Base-by-base conservation (phyloP, 2,329 filamentous ascomycete species). In the Phaeosphaeriaceae sp. region DNA sequence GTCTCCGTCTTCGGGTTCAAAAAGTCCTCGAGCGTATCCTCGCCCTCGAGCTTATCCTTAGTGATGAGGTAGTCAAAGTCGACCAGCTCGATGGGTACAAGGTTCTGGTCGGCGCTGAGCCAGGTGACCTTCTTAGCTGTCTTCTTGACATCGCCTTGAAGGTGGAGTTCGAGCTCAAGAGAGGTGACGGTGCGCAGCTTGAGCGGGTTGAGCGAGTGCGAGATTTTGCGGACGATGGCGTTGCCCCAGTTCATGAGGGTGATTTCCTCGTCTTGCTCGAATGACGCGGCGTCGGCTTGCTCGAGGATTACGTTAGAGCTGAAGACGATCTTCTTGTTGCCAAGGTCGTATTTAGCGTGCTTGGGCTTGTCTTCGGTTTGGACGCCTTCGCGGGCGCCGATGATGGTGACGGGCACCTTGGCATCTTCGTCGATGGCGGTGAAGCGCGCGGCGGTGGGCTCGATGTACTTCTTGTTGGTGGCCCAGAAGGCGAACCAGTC, bases 171-270 rank as follows among this genome's bases (percentile, higher is more conserved):
- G 53, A 95, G 83, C 57, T 91, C 90, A 41, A 97, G 84, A 36
- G 81, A 82, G 13, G 88, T 89, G 69, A 97, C 88, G 48, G 76
- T 78, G 59, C 80, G 79, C 44, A 76, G 59, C 48, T 74, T 72
- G 58, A 83, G 73, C 6, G 81, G 80, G 67, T 79, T 87, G 72
- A 81, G 69, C 62, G 83, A 78, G 81, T 87, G 75, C 19, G 70
- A 74, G 61, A 92, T 87, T 58, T 88, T 87, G 54, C 88, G 86
- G 22, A 95, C 90, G 65, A 93, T 86, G 13, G 91, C 92, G 72
- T 96, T 96, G 68, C 94, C 95, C 94, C 94, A 98, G 77, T 91
- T 91, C 94, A 97, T 97, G 44, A 97, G 84, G 0, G 94, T 97
- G 70, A 98, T 91, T 78, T 97, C 93, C 81, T 98, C 94, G 73